Percentiles rank a stretch among this genome's conserved stretches.
These are phyloP conservation scores for Melampsora americana DNA, from an alignment of 1,284 basidiomycete species.

Conservation along the genomic window DNA sequence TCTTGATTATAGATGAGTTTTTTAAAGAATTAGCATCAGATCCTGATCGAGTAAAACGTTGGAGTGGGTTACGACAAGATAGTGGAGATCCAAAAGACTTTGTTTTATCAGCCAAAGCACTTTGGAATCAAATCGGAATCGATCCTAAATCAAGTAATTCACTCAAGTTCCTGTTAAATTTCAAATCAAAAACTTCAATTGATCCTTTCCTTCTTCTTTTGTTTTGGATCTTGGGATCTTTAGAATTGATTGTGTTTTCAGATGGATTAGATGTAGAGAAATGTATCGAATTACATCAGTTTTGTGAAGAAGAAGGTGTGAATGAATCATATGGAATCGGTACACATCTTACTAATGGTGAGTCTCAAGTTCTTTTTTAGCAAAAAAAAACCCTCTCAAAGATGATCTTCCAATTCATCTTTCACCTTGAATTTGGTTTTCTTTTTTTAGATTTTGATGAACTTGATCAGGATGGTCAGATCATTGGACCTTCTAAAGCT, in stretches of 20 bases:
- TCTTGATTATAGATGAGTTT: constrained; percentile 61
- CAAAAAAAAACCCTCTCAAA: background rate
- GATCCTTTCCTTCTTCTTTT: background rate
- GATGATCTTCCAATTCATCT: background rate
- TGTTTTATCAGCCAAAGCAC: constrained; percentile 66
- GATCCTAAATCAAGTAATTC: constrained; percentile 63
- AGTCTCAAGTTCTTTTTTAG: background rate
- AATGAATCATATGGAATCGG: constrained; percentile 83
- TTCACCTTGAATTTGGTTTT: background rate
- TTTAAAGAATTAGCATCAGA: constrained; percentile 68
- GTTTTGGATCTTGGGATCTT: background rate
- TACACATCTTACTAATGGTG: constrained; percentile 77
- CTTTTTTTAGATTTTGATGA: constrained; percentile 1
- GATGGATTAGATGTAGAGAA: constrained; percentile 73
- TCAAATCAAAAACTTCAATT: constrained; percentile 25
- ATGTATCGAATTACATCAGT: constrained; percentile 66
- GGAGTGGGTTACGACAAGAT: constrained; percentile 84
- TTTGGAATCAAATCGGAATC: constrained; percentile 67
- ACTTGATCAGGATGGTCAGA: background rate
- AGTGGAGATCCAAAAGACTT: constrained; percentile 80
- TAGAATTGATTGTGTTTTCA: constrained; percentile 71
- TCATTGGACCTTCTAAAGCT: constrained; percentile 3
- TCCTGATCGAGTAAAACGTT: constrained; percentile 64
- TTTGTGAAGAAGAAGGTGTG: constrained; percentile 71
- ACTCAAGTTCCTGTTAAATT: too few species aligned